Conservation (phyloP, 441 rosid genomes). For the Adansonia rubrostipa region DNA sequence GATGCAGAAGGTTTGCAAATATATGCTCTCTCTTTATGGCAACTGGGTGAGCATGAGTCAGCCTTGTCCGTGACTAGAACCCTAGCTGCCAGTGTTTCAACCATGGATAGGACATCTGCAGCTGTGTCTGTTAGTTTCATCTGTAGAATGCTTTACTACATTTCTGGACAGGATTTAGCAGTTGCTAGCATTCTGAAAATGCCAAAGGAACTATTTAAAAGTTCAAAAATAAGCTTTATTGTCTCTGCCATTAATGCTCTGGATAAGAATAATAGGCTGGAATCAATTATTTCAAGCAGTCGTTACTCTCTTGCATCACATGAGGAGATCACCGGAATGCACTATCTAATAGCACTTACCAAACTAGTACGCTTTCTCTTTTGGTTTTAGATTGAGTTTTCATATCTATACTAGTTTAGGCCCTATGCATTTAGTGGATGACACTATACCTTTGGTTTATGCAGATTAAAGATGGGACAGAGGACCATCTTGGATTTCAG, state of each 20-base stretch:
- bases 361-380: slow-evolving; percentile 65
- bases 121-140: slow-evolving; percentile 77
- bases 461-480: slow-evolving; percentile 77
- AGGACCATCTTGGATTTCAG: slow-evolving; percentile 62
- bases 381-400: slow-evolving; percentile 23
- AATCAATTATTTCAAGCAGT: slow-evolving; percentile 62
- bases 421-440: not conserved
- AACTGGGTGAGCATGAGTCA: slow-evolving; percentile 67
- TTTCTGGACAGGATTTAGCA: slow-evolving; percentile 77
- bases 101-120: slow-evolving; percentile 61
- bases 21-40: slow-evolving; percentile 85
- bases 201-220: slow-evolving; percentile 67
- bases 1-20: slow-evolving; percentile 75
- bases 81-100: slow-evolving; percentile 62
- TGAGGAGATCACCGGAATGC: slow-evolving; percentile 68
- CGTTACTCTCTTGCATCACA: slow-evolving; percentile 55
- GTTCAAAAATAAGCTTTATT: slow-evolving; percentile 73
- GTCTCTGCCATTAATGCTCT: slow-evolving; percentile 80
- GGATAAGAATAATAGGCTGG: slow-evolving; percentile 70
- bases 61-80: slow-evolving; percentile 66
- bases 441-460: slow-evolving; percentile 26
- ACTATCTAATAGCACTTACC: slow-evolving; percentile 75
- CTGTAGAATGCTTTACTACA: slow-evolving; percentile 74
- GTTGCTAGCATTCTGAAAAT: slow-evolving; percentile 72
- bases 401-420: slow-evolving; percentile 22